Base-by-base conservation (phyloP, 2,329 filamentous ascomycete genomes). In the Phaeosphaeriaceae sp. region DNA sequence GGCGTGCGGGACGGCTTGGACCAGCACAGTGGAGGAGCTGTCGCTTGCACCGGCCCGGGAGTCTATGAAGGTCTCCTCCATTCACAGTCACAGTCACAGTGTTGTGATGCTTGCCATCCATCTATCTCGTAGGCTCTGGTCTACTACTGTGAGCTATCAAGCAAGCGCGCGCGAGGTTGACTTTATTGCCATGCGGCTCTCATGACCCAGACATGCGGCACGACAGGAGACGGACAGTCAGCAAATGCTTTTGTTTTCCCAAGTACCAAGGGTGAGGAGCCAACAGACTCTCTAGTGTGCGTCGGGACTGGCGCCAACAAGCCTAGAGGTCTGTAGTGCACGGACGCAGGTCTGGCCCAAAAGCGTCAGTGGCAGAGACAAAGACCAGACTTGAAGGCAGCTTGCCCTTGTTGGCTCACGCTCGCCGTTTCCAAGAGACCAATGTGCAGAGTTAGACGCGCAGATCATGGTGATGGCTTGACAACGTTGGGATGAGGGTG, bases 1-100 rank as follows among this genome's bases (percentile, higher is more conserved):
- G 69, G 65, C 65, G 55, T 65, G 65, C 67, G 70, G 70, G 68
- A 70, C 63, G 70, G 70, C 70, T 70, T 73, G 67, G 64, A 66
- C 68, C 67, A 73, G 66, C 52, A 64, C 53, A 54, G 66, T 67
- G 67, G 63, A 66, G 62, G 65, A 60, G 61, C 46, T 51, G 62
- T 72, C 66, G 69, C 66, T 68, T 71, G 68, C 62, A 64, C 63
- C 68, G 67, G 69, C 45, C 67, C 66, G 66, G 58, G 43, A 55
- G 44, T 46, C 23, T 26, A 45, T 59, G 59, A 58, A 48, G 49
- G 51, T 50, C 23, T 36, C 46, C 43, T 48, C 37, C 36, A 43
- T 56, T 36, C 39, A 51, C 29, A 44, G 42, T 53, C 49, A 56
- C 40, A 43, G 50, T 54, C 11, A 15, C 23, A 16, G 18, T 21